Percentiles rank a stretch among this genome's conserved stretches.
phyloP scores from a whole-genome alignment of 2,329 filamentous ascomycete species.

The Exserohilum rostratum region DNA sequence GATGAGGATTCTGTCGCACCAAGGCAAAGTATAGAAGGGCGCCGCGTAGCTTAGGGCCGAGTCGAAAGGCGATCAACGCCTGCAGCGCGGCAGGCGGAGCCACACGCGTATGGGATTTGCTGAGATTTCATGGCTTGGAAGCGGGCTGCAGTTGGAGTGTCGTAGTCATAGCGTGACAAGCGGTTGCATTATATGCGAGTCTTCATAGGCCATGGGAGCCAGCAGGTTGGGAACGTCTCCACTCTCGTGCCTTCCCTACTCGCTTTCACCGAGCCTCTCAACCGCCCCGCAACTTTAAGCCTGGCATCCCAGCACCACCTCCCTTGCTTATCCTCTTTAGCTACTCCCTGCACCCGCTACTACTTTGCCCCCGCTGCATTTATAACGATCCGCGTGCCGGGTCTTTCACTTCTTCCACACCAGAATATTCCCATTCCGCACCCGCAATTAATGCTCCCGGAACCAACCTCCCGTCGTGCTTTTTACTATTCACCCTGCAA shows the following conservation, averaged over 20 bases:
- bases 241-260: conserved; percentile 15
- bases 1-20: neutral
- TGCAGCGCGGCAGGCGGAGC: conserved; percentile 11
- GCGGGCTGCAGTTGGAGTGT: conserved; percentile 11
- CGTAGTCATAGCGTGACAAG: conserved; percentile 22
- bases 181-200: conserved; percentile 6
- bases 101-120: conserved; percentile 12
- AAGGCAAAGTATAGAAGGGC: neutral
- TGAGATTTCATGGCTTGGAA: conserved; percentile 22
- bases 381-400: conserved; percentile 14
- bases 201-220: conserved; percentile 24
- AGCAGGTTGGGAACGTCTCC: conserved; percentile 9
- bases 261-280: conserved; percentile 20
- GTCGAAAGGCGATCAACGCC: conserved; percentile 2
- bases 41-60: conserved; percentile 9
- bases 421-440: neutral
- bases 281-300: conserved; percentile 21
- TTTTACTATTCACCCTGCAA: conserved; percentile 50
- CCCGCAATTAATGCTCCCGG: conserved; percentile 49
- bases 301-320: conserved; percentile 9
- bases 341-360: conserved; percentile 9
- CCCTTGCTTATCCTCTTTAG: conserved; percentile 5
- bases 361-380: conserved; percentile 14
- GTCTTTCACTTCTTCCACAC: neutral
- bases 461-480: conserved; percentile 39